phyloP scores from a whole-genome alignment of 2,329 filamentous ascomycete genomes.

The Gaeumannomyces tritici region DNA sequence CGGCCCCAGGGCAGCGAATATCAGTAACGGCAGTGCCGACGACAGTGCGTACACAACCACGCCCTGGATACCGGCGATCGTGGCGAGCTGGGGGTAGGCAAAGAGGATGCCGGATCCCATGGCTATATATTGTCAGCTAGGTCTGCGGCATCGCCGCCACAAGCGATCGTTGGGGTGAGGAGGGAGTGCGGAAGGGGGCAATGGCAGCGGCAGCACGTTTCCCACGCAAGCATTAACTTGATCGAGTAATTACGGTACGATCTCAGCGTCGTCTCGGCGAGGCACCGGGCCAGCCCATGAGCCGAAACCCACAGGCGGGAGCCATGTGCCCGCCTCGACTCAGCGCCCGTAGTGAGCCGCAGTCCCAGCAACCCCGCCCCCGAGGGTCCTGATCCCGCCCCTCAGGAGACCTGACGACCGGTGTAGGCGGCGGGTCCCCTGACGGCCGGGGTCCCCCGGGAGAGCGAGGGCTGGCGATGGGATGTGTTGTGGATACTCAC shows the following conservation, averaged over 20 bases:
- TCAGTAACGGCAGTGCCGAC: conserved; percentile 61
- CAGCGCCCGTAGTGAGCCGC: conserved; percentile 82
- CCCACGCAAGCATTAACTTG: conserved; percentile 99
- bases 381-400: not conserved
- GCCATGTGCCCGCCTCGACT: conserved; percentile 36
- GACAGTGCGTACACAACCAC: conserved; percentile 67
- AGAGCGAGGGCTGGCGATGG: not conserved
- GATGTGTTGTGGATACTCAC: conserved; percentile 4
- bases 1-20: conserved; percentile 66
- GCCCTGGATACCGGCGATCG: conserved; percentile 70
- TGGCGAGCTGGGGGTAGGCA: conserved; percentile 71
- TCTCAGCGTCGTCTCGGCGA: conserved; percentile 69
- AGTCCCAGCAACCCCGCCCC: conserved; percentile 18
- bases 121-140: conserved; percentile 34
- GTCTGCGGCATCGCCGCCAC: conserved; percentile 5
- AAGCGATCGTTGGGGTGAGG: conserved; percentile 13
- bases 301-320: not conserved
- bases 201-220: conserved; percentile 86
- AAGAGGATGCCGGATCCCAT: conserved; percentile 79
- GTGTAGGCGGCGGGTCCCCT: not conserved
- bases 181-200: conserved; percentile 17
- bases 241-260: conserved; percentile 93
- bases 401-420: not conserved
- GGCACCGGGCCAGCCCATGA: not conserved
- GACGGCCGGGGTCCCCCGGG: not conserved